Base-by-base conservation (phyloP, 352 stramenopile species). In the Pythium coloratum region DNA sequence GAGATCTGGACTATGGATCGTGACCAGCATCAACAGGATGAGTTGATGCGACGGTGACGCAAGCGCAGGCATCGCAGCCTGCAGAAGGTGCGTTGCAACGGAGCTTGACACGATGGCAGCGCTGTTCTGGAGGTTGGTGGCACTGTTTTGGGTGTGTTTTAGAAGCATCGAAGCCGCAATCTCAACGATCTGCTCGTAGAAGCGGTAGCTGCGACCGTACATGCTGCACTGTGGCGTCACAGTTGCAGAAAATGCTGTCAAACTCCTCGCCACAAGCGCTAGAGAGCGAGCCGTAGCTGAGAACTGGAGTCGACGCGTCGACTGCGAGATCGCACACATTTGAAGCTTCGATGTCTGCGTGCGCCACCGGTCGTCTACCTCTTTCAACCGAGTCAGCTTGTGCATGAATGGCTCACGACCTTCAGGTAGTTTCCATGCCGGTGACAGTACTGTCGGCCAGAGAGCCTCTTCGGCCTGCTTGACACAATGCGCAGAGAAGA, bases 151-250 rank as follows among this genome's bases (percentile, higher is more conserved):
- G 9, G 38, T 26, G n/a, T 64, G 44, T 7, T 59, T 54, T 20
- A 64, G 32, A 13, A 59, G 18, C 2, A 34, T 30, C 6, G 20
- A 18, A 12, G 60, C 38, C 6, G 51, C 53, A 33, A 26, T 6
- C 6, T 70, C 64, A 4, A 70, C 5, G 13, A 70, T 28, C 24
- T 70, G 64, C 38, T 70, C 56, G 20, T 56, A 62, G 18, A 58
- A 64, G 0, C 64, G 56, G 50, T 66, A 60, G 50, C 58, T 70
- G 12, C 38, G 49, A 6, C 36, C 16, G 51, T 56, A 32, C 7
- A 50, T 28, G 16, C 49, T 51, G 28, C 32, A 50, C 10, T 36
- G 24, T 1, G 38, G 49, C 42, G 30, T n/a, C 26, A 64, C 56
- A 6, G 1, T 34, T 0, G 5, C 18, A 36, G 55, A 30, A 32